Evolutionary conservation across 306 rosid genomes (phyloP).

Genomic region (Acmispon strigosus): DNA sequence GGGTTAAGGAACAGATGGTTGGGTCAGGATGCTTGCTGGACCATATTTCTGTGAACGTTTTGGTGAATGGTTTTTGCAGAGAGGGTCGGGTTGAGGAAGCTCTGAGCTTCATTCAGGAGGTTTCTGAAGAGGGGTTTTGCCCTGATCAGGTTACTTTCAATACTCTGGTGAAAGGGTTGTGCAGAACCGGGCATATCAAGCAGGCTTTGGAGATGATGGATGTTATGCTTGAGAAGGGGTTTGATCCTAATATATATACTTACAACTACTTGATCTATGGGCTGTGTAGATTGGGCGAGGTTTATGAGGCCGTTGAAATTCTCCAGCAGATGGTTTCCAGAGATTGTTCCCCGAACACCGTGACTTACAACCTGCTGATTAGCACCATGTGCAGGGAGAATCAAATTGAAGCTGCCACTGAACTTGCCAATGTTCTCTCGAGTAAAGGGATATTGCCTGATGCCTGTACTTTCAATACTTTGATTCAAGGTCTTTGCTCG

Average conservation of each 20-base stretch:
- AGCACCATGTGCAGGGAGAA: constrained; percentile 69
- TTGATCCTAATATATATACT: constrained; percentile 68
- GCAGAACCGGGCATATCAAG: constrained; percentile 54
- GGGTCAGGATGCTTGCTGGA: constrained; percentile 47
- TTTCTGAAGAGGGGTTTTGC: constrained; percentile 46
- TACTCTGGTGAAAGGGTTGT: constrained; percentile 71
- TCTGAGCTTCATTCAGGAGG: constrained; percentile 49
- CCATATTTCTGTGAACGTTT: constrained; percentile 54
- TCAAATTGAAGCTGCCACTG: constrained; percentile 69
- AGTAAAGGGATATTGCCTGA: constrained; percentile 77
- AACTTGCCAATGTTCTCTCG: constrained; percentile 50
- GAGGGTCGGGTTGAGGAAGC: constrained; percentile 67
- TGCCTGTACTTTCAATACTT: constrained; percentile 78
- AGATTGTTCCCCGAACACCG: constrained; percentile 64
- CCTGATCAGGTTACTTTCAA: constrained; percentile 74
- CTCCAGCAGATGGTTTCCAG: constrained; percentile 62
- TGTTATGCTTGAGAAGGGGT: constrained; percentile 71
- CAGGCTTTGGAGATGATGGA: constrained; percentile 77
- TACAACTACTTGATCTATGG: constrained; percentile 77
- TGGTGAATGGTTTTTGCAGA: constrained; percentile 75
- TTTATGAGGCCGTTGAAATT: constrained; percentile 70
- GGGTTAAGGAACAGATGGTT: constrained; percentile 63
- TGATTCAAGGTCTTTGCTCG: constrained; percentile 76
- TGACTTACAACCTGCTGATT: constrained; percentile 74
- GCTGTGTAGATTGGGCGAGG: constrained; percentile 61